Percentiles rank a stretch among this genome's conserved stretches.
phyloP scores from a whole-genome alignment of 371 early-diverging fungal species.

The Coemansia sp. region DNA sequence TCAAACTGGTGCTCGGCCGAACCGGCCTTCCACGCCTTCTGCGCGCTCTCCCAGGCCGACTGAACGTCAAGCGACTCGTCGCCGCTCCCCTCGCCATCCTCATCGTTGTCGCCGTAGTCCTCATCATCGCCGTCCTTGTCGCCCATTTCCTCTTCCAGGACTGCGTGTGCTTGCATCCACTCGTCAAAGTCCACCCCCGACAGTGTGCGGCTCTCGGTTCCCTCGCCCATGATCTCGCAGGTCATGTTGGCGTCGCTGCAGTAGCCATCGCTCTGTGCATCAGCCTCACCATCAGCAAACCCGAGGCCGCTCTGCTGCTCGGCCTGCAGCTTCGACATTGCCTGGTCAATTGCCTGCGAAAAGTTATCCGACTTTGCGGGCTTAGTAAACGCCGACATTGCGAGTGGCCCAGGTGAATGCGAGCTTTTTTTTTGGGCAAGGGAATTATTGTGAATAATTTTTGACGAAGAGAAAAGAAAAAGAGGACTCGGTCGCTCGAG shows the following conservation, averaged over 20 bases:
- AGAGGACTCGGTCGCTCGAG: no score
- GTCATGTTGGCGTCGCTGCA: constrained; percentile 1
- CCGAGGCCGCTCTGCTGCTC: not conserved
- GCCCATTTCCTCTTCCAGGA: not conserved
- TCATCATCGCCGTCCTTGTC: not conserved
- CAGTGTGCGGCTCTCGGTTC: not conserved
- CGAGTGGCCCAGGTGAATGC: no score
- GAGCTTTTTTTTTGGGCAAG: not conserved
- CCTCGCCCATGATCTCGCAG: constrained; percentile 1
- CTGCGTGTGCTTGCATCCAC: constrained; percentile 4
- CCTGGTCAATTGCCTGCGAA: constrained; percentile 1
- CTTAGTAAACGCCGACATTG: no score
- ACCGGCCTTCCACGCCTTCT: not conserved
- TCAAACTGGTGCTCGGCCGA: no score
- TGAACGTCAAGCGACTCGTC: not conserved
- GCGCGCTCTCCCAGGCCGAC: not conserved
- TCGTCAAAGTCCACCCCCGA: constrained; percentile 11
- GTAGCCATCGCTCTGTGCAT: not conserved
- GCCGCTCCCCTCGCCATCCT: not conserved
- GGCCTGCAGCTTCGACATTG: not conserved
- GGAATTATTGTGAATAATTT: not conserved
- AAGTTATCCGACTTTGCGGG: not conserved
- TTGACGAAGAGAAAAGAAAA: not conserved
- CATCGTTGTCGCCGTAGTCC: not conserved
- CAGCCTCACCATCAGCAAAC: not conserved